These are phyloP conservation scores for Adansonia madagascariensis DNA, from an alignment of 441 rosid genomes.

Conservation along the genomic window DNA sequence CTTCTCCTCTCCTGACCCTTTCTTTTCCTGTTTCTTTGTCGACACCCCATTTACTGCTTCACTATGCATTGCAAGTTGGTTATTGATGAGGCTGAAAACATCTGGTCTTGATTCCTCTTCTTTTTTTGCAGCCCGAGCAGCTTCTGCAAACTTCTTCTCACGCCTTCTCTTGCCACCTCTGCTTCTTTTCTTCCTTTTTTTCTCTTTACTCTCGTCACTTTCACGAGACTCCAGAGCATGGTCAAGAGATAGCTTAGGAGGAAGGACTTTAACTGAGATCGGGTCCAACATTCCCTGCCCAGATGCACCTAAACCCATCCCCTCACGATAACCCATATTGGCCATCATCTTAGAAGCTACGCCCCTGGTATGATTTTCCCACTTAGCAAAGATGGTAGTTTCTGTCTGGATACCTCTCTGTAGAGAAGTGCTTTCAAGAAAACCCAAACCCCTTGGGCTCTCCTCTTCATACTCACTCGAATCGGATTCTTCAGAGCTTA, in stretches of 20 bases:
- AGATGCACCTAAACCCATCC: constrained; percentile 87
- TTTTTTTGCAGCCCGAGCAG: constrained; percentile 59
- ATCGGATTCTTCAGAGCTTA: constrained; percentile 57
- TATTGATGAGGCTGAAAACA: constrained; percentile 83
- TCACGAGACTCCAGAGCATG: constrained; percentile 64
- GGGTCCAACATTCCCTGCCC: constrained; percentile 92
- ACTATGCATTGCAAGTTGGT: constrained; percentile 53
- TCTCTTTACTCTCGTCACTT: constrained; percentile 45
- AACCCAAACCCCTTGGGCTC: constrained; percentile 64
- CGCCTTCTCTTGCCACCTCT: constrained; percentile 94
- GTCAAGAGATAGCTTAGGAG: constrained; percentile 81
- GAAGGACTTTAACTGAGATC: constrained; percentile 77
- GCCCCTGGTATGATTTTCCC: constrained; percentile 98
- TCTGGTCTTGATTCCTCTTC: constrained; percentile 69
- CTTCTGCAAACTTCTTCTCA: constrained; percentile 75
- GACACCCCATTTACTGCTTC: constrained; percentile 45
- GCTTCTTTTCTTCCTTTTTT: constrained; percentile 65
- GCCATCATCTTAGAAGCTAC: constrained; percentile 98
- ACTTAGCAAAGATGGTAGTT: constrained; percentile 79
- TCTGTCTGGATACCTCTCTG: constrained; percentile 76
- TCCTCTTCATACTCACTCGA: constrained; percentile 71
- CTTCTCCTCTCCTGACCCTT: constrained; percentile 58
- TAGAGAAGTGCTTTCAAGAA: constrained; percentile 55
- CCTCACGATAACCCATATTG: constrained; percentile 90
- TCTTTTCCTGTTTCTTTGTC: constrained; percentile 47